phyloP scores from a whole-genome alignment of 805 yeast species.

The Clavispora fructus region DNA sequence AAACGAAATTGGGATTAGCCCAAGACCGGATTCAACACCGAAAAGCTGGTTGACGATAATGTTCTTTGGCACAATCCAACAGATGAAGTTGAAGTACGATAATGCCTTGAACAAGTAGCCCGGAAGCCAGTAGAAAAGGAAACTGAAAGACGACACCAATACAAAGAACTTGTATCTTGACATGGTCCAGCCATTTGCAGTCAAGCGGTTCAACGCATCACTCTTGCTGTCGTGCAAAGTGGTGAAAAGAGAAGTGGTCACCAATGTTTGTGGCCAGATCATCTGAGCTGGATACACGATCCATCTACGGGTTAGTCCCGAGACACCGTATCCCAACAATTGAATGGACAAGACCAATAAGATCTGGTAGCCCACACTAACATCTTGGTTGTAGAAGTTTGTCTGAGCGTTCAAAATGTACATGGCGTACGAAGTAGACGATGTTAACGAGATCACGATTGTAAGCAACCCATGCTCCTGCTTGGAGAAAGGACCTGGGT shows the following conservation, averaged over 20 bases:
- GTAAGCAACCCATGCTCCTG: conserved; percentile 11
- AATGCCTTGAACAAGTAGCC: conserved; percentile 8
- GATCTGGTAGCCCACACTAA: conserved; percentile 21
- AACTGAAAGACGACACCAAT: conserved; percentile 6
- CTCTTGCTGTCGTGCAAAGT: conserved; percentile 10
- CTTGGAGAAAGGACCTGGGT: conserved; percentile 17
- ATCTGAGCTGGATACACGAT: conserved; percentile 11
- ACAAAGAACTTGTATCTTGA: conserved; percentile 15
- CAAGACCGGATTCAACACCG: conserved; percentile 9
- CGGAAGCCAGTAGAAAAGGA: conserved; percentile 13
- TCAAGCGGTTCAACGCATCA: conserved; percentile 6
- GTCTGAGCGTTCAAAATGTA: conserved; percentile 16
- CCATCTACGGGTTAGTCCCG: conserved; percentile 21
- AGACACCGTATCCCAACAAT: conserved; percentile 23
- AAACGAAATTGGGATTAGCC: conserved; percentile 11
- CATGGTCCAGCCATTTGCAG: conserved; percentile 15
- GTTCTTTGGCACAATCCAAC: conserved; percentile 11
- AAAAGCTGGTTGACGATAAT: conserved; percentile 10
- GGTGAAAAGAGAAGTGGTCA: conserved; percentile 17
- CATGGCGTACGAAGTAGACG: conserved; percentile 15
- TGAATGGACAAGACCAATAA: conserved; percentile 27
- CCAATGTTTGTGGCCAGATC: conserved; percentile 16
- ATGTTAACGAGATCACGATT: conserved; percentile 16
- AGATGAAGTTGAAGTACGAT: conserved; percentile 7
- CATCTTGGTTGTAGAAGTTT: conserved; percentile 8